Percentiles rank a stretch among this genome's conserved stretches.
These are phyloP conservation scores for Aspergillus affinis DNA, from an alignment of 495 filamentous ascomycete species.

Conservation along the genomic window DNA sequence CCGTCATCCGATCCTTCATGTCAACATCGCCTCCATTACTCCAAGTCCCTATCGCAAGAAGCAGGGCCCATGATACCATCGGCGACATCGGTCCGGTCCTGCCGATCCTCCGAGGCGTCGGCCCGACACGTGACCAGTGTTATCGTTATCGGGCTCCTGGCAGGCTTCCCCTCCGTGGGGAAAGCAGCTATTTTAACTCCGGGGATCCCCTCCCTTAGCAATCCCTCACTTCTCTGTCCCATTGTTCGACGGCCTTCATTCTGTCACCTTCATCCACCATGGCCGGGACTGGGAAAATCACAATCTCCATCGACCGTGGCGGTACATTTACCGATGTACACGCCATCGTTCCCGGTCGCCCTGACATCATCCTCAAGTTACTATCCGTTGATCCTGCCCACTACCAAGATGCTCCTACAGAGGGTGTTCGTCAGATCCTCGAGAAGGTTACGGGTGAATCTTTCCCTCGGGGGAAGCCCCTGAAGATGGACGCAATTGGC, in stretches of 20 bases:
- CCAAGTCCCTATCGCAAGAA: no score
- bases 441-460: conserved; percentile 73
- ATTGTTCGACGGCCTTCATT: neutral
- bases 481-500: conserved; percentile 81
- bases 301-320: conserved; percentile 54
- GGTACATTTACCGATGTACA: conserved; percentile 68
- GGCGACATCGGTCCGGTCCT: conserved; percentile 24
- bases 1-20: no score
- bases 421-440: conserved; percentile 88
- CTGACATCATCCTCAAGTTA: conserved; percentile 82
- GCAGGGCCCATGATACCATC: neutral
- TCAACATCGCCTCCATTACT: no score
- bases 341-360: conserved; percentile 52
- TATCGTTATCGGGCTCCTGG: conserved; percentile 4
- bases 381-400: conserved; percentile 88
- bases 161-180: neutral
- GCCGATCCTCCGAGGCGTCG: conserved; percentile 22
- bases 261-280: conserved; percentile 16
- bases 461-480: conserved; percentile 74
- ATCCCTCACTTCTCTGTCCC: neutral
- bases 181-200: conserved; percentile 5
- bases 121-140: conserved; percentile 35
- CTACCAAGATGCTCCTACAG: conserved; percentile 84
- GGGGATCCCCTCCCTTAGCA: conserved; percentile 1
- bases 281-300: conserved; percentile 36